Evolutionary conservation across 2,329 filamentous ascomycete species (phyloP).

Genomic region (Trichoderma simmonsii): DNA sequence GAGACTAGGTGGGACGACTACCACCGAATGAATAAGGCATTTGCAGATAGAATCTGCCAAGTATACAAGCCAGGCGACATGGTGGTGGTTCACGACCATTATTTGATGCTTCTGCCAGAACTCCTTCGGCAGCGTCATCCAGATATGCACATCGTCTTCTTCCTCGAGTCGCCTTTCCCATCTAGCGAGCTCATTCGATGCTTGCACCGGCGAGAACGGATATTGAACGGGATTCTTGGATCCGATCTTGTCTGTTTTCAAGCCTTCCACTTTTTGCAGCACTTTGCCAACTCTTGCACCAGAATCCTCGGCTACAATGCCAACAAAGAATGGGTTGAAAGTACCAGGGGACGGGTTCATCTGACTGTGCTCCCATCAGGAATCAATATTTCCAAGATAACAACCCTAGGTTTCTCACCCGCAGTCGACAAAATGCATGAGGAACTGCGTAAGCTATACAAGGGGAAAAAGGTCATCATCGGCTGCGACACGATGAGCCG

Average conservation of each 20-base stretch:
- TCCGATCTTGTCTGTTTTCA: not conserved
- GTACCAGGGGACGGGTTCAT: not conserved
- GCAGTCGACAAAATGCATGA: not conserved
- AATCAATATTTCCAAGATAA: not conserved
- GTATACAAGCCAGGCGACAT: constrained; percentile 89
- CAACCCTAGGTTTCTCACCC: not conserved
- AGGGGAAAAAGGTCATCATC: not conserved
- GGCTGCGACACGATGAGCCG: constrained; percentile 64
- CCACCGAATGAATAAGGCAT: constrained; percentile 84
- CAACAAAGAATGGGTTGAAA: not conserved
- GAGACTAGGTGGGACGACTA: constrained; percentile 89
- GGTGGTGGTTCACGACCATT: constrained; percentile 89
- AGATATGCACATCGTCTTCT: constrained; percentile 90
- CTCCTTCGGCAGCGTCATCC: constrained; percentile 80
- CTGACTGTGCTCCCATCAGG: not conserved
- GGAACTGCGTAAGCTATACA: not conserved
- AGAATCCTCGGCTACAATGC: constrained; percentile 71
- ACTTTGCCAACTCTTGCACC: constrained; percentile 80
- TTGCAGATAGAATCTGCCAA: constrained; percentile 82
- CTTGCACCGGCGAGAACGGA: constrained; percentile 77
- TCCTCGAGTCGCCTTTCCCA: constrained; percentile 88
- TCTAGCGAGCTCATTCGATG: constrained; percentile 93
- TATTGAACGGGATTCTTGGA: constrained; percentile 82
- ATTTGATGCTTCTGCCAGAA: constrained; percentile 82
- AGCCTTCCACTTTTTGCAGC: not conserved